These are phyloP conservation scores for Dothideomycetes sp. DNA, from an alignment of 2,329 filamentous ascomycete species.

Conservation along the genomic window DNA sequence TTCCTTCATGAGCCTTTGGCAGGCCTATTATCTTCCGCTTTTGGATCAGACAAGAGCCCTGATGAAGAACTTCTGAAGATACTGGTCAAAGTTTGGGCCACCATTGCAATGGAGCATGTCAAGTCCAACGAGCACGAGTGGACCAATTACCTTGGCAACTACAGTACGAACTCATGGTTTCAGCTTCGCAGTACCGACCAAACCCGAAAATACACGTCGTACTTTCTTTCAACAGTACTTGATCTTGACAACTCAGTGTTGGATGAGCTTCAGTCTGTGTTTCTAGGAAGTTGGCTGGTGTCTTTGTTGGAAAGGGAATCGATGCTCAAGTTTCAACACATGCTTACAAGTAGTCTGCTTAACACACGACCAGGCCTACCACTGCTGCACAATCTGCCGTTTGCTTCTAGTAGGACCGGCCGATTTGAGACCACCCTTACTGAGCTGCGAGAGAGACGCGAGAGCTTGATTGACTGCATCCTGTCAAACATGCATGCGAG, in stretches of 20 bases:
- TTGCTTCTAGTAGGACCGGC: constrained; percentile 28
- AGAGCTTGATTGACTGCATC: constrained; percentile 44
- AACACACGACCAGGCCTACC: constrained; percentile 34
- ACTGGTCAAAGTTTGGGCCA: constrained; percentile 45
- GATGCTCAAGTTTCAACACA: constrained; percentile 50
- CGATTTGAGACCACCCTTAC: constrained; percentile 37
- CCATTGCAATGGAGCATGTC: constrained; percentile 36
- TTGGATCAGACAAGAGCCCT: constrained; percentile 45
- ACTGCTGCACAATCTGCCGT: constrained; percentile 48
- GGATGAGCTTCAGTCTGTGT: constrained; percentile 33
- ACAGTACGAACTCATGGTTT: constrained; percentile 39
- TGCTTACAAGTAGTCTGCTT: constrained; percentile 42
- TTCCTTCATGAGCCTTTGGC: constrained; percentile 38
- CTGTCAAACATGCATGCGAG: constrained; percentile 49
- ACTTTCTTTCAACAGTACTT: constrained; percentile 31
- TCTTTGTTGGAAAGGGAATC: constrained; percentile 49
- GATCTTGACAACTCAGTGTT: constrained; percentile 29
- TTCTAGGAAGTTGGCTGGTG: constrained; percentile 42
- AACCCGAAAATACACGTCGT: constrained; percentile 32
- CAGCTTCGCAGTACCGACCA: constrained; percentile 36
- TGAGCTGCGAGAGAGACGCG: constrained; percentile 43
- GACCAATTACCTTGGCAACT: constrained; percentile 45
- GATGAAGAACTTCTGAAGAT: constrained; percentile 43
- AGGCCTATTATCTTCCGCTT: constrained; percentile 48
- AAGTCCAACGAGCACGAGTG: constrained; percentile 35